Evolutionary conservation across 768 basidiomycete genomes (phyloP).

Genomic region (Suillus bovinus): DNA sequence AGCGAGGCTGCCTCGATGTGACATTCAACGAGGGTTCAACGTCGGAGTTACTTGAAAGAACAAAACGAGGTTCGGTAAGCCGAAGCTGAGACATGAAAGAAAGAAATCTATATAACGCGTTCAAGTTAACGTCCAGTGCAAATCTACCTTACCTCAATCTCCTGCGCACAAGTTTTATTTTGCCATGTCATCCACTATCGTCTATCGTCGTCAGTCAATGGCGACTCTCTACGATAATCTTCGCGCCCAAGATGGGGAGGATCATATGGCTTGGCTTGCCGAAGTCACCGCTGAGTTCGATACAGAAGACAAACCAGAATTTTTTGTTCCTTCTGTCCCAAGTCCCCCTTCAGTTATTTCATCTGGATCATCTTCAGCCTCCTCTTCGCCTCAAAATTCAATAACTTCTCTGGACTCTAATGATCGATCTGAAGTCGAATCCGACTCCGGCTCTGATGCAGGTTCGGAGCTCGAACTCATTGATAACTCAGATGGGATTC

Average conservation of each 20-base stretch:
- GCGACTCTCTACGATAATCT: constrained; percentile 37
- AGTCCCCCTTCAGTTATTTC: constrained; percentile 28
- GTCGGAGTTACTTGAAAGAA: constrained; percentile 41
- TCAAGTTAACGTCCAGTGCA: background rate
- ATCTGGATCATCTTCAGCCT: constrained; percentile 29
- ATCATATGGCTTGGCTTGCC: constrained; percentile 34
- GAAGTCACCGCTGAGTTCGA: constrained; percentile 28
- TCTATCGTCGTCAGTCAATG: constrained; percentile 38
- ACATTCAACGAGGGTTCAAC: constrained; percentile 31
- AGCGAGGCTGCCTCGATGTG: constrained; percentile 40
- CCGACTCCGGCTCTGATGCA: constrained; percentile 28
- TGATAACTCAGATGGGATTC: background rate
- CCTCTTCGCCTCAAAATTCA: constrained; percentile 19
- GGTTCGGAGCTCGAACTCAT: constrained; percentile 30
- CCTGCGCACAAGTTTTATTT: background rate
- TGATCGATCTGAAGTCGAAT: constrained; percentile 23
- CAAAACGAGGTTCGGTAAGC: constrained; percentile 43
- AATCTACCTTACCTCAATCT: background rate
- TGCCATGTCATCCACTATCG: constrained; percentile 30
- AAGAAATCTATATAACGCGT: constrained; percentile 35
- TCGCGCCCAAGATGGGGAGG: constrained; percentile 35
- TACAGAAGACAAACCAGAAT: constrained; percentile 33
- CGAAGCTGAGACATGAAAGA: constrained; percentile 40
- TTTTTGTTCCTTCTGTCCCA: constrained; percentile 20
- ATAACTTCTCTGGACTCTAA: constrained; percentile 9